Base-by-base conservation (phyloP, 1,284 basidiomycete genomes). In the Phellinidium pouzarii region DNA sequence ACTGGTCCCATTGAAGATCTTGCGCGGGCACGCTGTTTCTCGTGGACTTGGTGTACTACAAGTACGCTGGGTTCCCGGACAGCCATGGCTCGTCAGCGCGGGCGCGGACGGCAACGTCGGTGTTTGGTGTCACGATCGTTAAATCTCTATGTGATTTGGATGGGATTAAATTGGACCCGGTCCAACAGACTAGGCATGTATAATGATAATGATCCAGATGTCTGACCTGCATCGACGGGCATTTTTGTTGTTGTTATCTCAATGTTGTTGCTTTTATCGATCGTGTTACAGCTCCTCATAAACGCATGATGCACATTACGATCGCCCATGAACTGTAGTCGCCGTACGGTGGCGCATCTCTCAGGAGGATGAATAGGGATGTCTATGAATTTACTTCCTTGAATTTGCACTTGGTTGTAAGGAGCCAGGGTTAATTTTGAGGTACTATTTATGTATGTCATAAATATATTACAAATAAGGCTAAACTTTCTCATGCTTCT, bases 1-100 rank as follows among this genome's bases (percentile, higher is more conserved):
- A 54, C 94, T 99, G 62, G 95, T 99, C 0, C 96, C 96, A 26
- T 76, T 99, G 62, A 99, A 99, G 72, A 94, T 99, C 55, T 75
- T 99, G 48, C 77, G 91, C 29, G 95, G 94, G 25, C 96, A 99
- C 70, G 73, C 79, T 48, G 71, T 97, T 51, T 79, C 71, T 53
- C 89, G 95, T 27, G 89, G 88, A 1, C 77, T 99, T 40, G 96
- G 96, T 45, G 93, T 98, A 45, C 76, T 99, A 59, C 88, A 93
- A 64, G 74, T 94, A 54, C 82, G 78, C 64, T 99, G 96, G 95
- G 87, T 88, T 59, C 83, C 78, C 52, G 82, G 81, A 59, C 86
- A 94, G 61, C 94, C 96, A 48, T 99, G 95, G 95, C 77, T 97
- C 49, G 78, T 94, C 55, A 93, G 87, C 64, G 87, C 87, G 20